Conservation (phyloP, 2,329 filamentous ascomycete genomes). For the Fusarium solani-melongenae region DNA sequence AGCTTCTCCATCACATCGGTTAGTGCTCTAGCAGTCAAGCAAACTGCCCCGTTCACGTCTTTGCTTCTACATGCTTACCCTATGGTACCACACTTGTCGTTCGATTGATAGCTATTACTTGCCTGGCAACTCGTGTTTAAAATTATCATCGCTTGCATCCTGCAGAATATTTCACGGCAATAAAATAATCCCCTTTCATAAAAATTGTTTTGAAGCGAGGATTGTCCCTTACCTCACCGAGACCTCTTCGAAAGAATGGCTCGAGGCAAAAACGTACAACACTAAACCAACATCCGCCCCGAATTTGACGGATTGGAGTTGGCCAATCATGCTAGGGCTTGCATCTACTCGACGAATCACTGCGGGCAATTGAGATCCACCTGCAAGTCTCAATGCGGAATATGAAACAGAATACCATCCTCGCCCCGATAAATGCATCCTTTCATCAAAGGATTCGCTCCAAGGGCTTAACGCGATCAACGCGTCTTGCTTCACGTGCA, state of each 20-base stretch:
- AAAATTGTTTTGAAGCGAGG: no score
- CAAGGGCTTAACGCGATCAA: background rate
- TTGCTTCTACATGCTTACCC: background rate
- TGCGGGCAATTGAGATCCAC: background rate
- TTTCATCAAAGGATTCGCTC: background rate
- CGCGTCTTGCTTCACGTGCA: background rate
- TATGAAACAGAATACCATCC: background rate
- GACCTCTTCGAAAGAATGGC: no score
- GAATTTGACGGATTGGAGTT: background rate
- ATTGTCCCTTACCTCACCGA: no score
- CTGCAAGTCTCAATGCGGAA: background rate
- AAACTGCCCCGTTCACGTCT: background rate
- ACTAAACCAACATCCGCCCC: background rate
- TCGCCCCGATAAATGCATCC: background rate
- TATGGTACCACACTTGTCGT: background rate
- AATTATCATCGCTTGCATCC: background rate
- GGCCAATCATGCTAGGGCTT: background rate
- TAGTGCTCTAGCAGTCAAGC: background rate
- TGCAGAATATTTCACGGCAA: background rate
- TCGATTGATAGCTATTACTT: background rate
- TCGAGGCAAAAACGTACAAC: background rate
- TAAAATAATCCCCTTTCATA: background rate
- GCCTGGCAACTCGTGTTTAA: background rate
- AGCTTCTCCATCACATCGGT: background rate
- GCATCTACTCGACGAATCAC: background rate